Evolutionary conservation across 2,329 filamentous ascomycete species (phyloP), one percentile per base, ranked within the genome.

Genomic region (Fusarium aywerte): DNA sequence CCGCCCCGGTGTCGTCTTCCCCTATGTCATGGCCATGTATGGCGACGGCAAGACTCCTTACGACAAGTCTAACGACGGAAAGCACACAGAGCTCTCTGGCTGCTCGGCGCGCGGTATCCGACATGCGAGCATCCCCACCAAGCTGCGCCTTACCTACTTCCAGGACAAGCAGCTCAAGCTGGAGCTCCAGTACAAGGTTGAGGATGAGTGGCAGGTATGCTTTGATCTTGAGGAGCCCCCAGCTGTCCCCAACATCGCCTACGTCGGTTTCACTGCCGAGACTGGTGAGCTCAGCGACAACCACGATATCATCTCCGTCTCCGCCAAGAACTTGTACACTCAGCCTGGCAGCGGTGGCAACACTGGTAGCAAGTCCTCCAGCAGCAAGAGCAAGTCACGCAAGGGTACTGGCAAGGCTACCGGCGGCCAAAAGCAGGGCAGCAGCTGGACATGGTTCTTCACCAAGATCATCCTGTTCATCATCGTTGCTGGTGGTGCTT

Each of bases 1-100:
- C 83, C 89, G 96, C 15, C 95, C 96, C 1, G 96, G 96, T 40
- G 91, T 93, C 39, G 92, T 97, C 44, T 99, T 99, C 81, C 96
- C 96, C 49, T 97, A 97, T 76, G 91, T 99, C 74, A 97, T 98
- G 94, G 95, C 94, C 66, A 98, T 98, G 96, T 85, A 93, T 71
- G 96, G 96, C 62, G 96, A 99, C 78, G 95, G 96, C 65, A 84
- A 93, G 76, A 97, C 91, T 8, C 78, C 84, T 15, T 99, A 99
- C 81, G 93, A 98, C 83, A 93, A 97, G 82, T 89, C 90, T 73
- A 94, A 94, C 74, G 96, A 99, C 75, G 96, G 96, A 77, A 98
- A 97, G 84, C 87, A 89, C 58, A 93, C 92, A 74, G 96, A 99
- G 81, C 84, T 97, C 64, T 94, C 93, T 52, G 96, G 96, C 61